Base-by-base conservation (phyloP, 2,329 filamentous ascomycete species). In the Canariomyces notabilis region DNA sequence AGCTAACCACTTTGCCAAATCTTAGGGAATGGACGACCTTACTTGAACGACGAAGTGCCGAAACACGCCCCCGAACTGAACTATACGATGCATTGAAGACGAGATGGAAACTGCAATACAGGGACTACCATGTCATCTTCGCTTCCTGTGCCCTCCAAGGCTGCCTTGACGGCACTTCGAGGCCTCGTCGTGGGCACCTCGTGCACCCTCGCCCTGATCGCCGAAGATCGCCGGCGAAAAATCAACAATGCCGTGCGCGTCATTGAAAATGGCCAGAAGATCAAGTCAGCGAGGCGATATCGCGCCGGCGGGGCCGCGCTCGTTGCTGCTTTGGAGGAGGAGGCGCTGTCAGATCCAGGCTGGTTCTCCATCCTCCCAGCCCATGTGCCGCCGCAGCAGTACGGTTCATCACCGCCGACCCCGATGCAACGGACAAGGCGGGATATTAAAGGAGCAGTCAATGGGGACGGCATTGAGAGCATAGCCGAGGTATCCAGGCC, bases 171-270 rank as follows among this genome's bases (percentile, higher is more conserved):
- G 57, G 64, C 68, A 20, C 63, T 73, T 40, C 68, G 69, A 31
- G 65, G 67, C 23, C 64, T 74, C 37, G 65, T 70, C 22, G 56
- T 72, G 8, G 71, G 71, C 47, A 74, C 71, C 1, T 69, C 70
- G 4, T 73, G 69, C 59, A 68, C 69, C 18, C 57, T 73, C 35
- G 67, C 66, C 22, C 52, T 73, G 33, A 50, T 73, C 44, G 65
- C 65, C 44, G 71, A 73, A 53, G 70, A 73, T 55, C 70, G 70
- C 20, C 65, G 70, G 36, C 65, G 70, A 11, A 64, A 67, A 32
- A 72, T 74, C 56, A 66, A 68, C 40, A 57, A 65, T 32, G 69
- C 66, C 15, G 61, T 64, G 37, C 57, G 59, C 39, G 64, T 65
- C 9, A 59, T 69, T 34, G 60, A 64, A 21, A 73, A 72, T 59